phyloP scores from a whole-genome alignment of 2,329 filamentous ascomycete species.

The Plectosphaerella cucumerina region DNA sequence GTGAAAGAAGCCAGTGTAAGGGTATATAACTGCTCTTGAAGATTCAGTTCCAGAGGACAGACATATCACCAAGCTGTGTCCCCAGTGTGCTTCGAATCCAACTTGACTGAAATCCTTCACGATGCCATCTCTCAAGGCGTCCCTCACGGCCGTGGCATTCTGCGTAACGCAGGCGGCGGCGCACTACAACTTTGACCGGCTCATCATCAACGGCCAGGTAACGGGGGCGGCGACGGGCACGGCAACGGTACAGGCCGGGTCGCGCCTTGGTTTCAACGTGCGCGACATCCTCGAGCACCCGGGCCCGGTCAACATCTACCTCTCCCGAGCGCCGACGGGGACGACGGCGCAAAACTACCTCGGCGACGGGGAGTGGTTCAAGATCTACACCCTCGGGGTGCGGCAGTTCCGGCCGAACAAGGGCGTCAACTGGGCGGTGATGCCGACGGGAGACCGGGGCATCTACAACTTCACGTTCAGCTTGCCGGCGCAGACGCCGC shows the following conservation, averaged over 20 bases:
- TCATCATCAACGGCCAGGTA: conserved; percentile 14
- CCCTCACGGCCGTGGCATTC: background rate
- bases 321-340: conserved; percentile 27
- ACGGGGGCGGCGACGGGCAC: conserved; percentile 27
- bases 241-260: background rate
- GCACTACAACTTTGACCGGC: conserved; percentile 14
- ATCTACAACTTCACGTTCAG: conserved; percentile 25
- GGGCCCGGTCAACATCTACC: conserved; percentile 31
- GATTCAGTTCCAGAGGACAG: too few species aligned
- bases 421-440: conserved; percentile 27
- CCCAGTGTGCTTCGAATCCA: background rate
- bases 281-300: conserved; percentile 24
- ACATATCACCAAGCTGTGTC: background rate
- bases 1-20: too few species aligned
- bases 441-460: conserved; percentile 17
- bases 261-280: background rate
- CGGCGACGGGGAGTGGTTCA: conserved; percentile 31
- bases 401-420: conserved; percentile 17
- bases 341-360: conserved; percentile 18
- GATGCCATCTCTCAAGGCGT: background rate
- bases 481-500: background rate
- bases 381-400: conserved; percentile 28
- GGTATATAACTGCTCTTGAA: too few species aligned
- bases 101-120: background rate
- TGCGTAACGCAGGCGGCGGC: conserved; percentile 4